Conservation (phyloP, 2,329 filamentous ascomycete genomes). For the Graphium sp. region DNA sequence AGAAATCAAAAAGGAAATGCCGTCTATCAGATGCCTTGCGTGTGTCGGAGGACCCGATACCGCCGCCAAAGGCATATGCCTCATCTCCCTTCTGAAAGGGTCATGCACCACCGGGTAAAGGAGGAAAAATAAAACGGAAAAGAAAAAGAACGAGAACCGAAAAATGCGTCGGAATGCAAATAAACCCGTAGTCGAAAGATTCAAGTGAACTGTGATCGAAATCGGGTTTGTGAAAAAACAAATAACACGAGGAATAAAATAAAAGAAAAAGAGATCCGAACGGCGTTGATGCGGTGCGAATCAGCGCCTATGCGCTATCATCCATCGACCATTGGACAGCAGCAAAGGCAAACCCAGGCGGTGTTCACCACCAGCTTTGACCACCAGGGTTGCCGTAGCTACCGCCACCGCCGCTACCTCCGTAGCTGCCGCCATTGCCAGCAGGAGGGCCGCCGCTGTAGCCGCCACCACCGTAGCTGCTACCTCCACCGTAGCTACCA, state of each 20-base stretch:
- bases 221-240: no score
- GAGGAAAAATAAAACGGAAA: background rate
- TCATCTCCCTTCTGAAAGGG: no score
- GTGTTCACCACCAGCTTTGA: conserved; percentile 47
- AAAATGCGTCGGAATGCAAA: background rate
- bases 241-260: conserved; percentile 1
- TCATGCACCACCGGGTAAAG: no score
- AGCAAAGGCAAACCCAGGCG: conserved; percentile 24
- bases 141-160: background rate
- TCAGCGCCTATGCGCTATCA: conserved; percentile 8
- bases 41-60: no score
- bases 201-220: no score
- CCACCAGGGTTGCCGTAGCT: conserved; percentile 54
- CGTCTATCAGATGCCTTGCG: no score
- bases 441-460: conserved; percentile 15
- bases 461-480: conserved; percentile 24
- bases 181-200: background rate
- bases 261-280: conserved; percentile 6
- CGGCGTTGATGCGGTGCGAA: conserved; percentile 5
- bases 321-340: conserved; percentile 24
- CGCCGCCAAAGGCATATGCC: no score
- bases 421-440: conserved; percentile 16
- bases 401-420: conserved; percentile 23
- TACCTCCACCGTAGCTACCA: conserved; percentile 20
- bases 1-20: no score